Evolutionary conservation across 306 rosid genomes (phyloP).

Genomic region (Inga laurina): DNA sequence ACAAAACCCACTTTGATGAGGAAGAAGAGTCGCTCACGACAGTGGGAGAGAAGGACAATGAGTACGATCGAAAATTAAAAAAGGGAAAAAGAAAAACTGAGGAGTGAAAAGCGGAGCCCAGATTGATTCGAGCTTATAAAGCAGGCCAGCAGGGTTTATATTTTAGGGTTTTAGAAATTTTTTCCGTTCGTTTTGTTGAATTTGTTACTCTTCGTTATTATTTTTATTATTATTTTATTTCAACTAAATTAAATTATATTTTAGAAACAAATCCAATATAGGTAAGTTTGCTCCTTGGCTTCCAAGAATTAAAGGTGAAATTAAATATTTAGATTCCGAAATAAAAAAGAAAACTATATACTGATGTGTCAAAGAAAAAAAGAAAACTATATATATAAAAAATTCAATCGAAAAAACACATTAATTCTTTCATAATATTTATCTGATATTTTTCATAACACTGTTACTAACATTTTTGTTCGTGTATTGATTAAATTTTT

Average conservation of each 20-base stretch:
- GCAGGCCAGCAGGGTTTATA: conserved; percentile 29
- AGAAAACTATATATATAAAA: no score
- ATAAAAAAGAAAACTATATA: no score
- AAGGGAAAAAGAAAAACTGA: background rate
- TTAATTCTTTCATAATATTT: no score
- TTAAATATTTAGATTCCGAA: no score
- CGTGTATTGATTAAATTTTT: no score
- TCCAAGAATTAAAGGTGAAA: background rate
- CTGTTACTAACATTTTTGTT: no score
- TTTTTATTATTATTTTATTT: background rate
- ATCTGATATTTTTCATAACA: no score
- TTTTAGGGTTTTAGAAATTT: conserved; percentile 29
- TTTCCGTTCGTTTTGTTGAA: background rate
- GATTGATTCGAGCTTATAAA: background rate
- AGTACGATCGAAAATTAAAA: background rate
- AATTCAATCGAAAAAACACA: no score
- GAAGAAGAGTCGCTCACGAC: background rate
- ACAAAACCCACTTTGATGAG: conserved; percentile 17
- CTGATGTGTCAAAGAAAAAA: no score
- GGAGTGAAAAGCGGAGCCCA: conserved; percentile 31
- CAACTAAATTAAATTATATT: background rate
- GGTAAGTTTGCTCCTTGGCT: background rate
- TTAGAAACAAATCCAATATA: background rate
- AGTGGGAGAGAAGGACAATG: background rate
- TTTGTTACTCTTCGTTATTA: background rate